Percentiles rank a stretch among this genome's conserved stretches.
phyloP scores from a whole-genome alignment of 1,284 basidiomycete genomes.

The Rhodotorula sp. region DNA sequence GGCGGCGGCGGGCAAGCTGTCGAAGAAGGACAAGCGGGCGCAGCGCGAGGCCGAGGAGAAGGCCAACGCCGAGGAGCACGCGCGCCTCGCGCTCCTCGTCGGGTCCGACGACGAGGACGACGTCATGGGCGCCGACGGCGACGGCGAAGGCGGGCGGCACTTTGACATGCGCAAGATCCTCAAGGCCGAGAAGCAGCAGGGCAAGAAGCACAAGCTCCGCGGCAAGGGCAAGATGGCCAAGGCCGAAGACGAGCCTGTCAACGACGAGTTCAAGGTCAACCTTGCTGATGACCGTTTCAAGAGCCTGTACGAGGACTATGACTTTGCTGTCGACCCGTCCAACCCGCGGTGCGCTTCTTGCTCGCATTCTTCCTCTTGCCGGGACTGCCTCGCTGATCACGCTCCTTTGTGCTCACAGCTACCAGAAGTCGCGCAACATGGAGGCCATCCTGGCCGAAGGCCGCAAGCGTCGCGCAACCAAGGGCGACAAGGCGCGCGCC shows the following conservation, averaged over 20 bases:
- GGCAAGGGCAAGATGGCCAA: conserved; percentile 60
- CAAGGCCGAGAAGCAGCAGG: conserved; percentile 71
- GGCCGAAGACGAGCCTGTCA: conserved; percentile 64
- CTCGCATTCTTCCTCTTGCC: not conserved
- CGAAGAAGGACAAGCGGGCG: conserved; percentile 45
- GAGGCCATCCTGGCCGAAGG: conserved; percentile 67
- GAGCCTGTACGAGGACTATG: conserved; percentile 82
- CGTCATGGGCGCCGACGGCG: conserved; percentile 39
- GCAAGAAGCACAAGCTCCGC: conserved; percentile 54
- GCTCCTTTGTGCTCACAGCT: conserved; percentile 58
- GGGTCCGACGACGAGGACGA: conserved; percentile 57
- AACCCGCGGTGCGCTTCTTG: conserved; percentile 76
- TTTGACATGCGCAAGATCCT: conserved; percentile 91
- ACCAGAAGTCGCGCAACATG: conserved; percentile 88
- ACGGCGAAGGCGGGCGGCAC: conserved; percentile 62
- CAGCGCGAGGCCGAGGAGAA: conserved; percentile 39
- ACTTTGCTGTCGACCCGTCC: conserved; percentile 92
- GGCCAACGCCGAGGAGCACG: conserved; percentile 51
- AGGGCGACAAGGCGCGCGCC: conserved; percentile 48
- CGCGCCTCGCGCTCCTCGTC: conserved; percentile 68
- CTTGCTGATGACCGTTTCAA: conserved; percentile 86
- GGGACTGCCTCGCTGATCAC: conserved; percentile 1
- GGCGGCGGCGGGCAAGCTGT: conserved; percentile 46
- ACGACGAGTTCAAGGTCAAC: conserved; percentile 72
- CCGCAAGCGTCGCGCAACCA: conserved; percentile 57